A percentile compares a stretch with the other conserved stretches of the same genome.
These are phyloP conservation scores for Botryotinia globosa DNA, from an alignment of 2,329 filamentous ascomycete species.

Conservation along the genomic window DNA sequence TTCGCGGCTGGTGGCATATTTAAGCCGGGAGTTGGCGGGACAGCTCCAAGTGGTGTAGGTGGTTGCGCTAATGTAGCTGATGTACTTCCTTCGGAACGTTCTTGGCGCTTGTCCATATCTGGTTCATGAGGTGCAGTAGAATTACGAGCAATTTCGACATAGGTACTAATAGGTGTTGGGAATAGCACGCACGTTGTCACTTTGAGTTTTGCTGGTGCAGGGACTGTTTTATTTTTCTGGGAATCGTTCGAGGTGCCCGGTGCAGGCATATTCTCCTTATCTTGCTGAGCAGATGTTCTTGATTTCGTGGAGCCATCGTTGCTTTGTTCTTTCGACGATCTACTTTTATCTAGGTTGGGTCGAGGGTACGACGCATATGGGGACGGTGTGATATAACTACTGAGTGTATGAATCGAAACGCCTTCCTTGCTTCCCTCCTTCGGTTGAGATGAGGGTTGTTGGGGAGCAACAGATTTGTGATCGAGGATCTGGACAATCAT, in stretches of 20 bases:
- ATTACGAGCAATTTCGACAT: slow-evolving; percentile 74
- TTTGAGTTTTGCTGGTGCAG: slow-evolving; percentile 54
- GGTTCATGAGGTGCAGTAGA: slow-evolving; percentile 45
- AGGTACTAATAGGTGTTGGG: slow-evolving; percentile 72
- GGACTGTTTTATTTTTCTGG: slow-evolving; percentile 43
- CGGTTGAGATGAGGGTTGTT: slow-evolving; percentile 56
- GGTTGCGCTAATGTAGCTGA: slow-evolving; percentile 44
- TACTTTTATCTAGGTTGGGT: slow-evolving; percentile 40
- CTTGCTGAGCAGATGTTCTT: slow-evolving; percentile 43
- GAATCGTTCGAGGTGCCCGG: slow-evolving; percentile 48
- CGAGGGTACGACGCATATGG: slow-evolving; percentile 75
- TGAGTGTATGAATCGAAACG: slow-evolving; percentile 91
- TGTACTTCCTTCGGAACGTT: slow-evolving; percentile 41
- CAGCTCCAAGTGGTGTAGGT: slow-evolving; percentile 63
- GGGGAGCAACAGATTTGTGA: slow-evolving; percentile 65
- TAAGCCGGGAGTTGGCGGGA: slow-evolving; percentile 59
- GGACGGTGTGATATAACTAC: slow-evolving; percentile 85
- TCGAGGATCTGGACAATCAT: slow-evolving; percentile 94
- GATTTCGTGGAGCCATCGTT: slow-evolving; percentile 29
- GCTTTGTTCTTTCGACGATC: slow-evolving; percentile 39
- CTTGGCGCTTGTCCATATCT: slow-evolving; percentile 53
- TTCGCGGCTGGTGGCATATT: slow-evolving; percentile 60
- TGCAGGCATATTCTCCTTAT: slow-evolving; percentile 59
- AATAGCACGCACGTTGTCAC: slow-evolving; percentile 79
- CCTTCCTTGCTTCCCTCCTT: slow-evolving; percentile 60